Percentiles rank a stretch among this genome's conserved stretches.
Conservation (phyloP, 345 rosid species). For the Viola odorata region DNA sequence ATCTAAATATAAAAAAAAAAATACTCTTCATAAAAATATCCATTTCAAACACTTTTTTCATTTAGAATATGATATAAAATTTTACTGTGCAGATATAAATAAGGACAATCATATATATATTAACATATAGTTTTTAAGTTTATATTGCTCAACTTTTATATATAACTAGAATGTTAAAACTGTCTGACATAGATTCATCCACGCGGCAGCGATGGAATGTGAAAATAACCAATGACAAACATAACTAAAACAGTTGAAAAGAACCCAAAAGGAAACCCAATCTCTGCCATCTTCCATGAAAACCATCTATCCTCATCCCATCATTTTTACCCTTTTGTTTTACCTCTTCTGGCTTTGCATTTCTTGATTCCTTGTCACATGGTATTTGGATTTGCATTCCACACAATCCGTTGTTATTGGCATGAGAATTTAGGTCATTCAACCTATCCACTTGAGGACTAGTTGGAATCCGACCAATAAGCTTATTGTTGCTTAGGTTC, state of each 20-base stretch:
- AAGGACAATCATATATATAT: too few species aligned
- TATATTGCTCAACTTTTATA: too few species aligned
- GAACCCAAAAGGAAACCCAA: conserved; percentile 26
- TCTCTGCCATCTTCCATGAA: conserved; percentile 26
- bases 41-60: too few species aligned
- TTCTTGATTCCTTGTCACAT: conserved; percentile 10
- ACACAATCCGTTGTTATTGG: conserved; percentile 28
- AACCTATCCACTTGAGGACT: conserved; percentile 35
- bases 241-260: conserved; percentile 5
- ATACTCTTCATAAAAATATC: too few species aligned
- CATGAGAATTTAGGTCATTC: conserved; percentile 28
- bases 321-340: too few species aligned
- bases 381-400: conserved; percentile 37
- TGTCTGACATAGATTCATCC: too few species aligned
- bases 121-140: too few species aligned
- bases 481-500: conserved; percentile 35
- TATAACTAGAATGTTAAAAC: too few species aligned
- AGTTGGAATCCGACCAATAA: conserved; percentile 26
- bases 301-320: neutral
- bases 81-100: too few species aligned
- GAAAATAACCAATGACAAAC: conserved; percentile 11
- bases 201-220: too few species aligned
- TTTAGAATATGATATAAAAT: too few species aligned
- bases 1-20: too few species aligned
- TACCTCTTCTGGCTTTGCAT: neutral